These are phyloP conservation scores for Nakazawaea laoshanensis DNA, from an alignment of 805 yeast genomes.

Conservation along the genomic window DNA sequence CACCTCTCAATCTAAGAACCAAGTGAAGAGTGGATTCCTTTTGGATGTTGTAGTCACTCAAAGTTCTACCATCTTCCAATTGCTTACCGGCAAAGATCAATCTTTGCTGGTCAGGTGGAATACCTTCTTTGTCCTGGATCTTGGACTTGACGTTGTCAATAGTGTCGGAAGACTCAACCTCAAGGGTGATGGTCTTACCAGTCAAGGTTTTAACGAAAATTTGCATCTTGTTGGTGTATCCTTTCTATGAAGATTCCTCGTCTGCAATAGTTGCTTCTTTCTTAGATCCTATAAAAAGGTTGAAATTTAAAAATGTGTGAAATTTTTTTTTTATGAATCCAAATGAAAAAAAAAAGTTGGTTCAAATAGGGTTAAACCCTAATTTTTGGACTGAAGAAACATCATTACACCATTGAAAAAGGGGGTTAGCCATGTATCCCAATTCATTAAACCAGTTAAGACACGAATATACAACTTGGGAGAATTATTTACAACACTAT, in stretches of 20 bases:
- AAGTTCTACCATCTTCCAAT: conserved; percentile 98
- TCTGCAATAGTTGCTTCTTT: conserved; percentile 31
- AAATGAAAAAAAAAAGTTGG: not conserved
- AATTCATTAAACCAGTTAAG: too few species aligned
- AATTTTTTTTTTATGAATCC: not conserved
- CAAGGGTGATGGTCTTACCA: conserved; percentile 94
- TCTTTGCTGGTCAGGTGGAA: conserved; percentile 99
- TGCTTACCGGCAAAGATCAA: conserved; percentile 99
- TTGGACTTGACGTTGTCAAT: conserved; percentile 98
- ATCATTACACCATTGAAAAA: not conserved
- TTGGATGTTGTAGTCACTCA: conserved; percentile 99
- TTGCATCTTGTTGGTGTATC: conserved; percentile 32
- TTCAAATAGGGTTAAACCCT: not conserved
- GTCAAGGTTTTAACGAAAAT: conserved; percentile 81
- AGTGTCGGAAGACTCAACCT: conserved; percentile 98
- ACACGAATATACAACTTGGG: too few species aligned
- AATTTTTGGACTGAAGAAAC: not conserved
- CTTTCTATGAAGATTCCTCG: conserved; percentile 16
- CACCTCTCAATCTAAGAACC: conserved; percentile 96
- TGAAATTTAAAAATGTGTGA: not conserved
- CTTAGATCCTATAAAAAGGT: conserved; percentile 12
- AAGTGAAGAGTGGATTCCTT: conserved; percentile 97
- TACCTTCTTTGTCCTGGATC: conserved; percentile 99
- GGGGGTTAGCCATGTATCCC: too few species aligned
- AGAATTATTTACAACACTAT: too few species aligned